Evolutionary conservation across 75 land plant species (phyloP).

Genomic region (Chamaecyparis obtusa): DNA sequence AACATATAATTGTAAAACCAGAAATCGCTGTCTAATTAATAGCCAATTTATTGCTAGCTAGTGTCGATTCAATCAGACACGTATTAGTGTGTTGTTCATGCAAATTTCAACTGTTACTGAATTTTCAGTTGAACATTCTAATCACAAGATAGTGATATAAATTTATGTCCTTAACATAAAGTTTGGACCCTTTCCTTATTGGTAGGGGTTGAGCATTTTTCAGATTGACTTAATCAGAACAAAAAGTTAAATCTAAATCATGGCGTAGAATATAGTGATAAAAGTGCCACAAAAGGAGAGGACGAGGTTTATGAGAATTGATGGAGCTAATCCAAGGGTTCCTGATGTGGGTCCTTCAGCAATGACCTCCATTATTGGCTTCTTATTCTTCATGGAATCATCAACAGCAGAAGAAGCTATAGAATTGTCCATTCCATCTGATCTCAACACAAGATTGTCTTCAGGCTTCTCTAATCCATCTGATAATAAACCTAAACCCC

Average conservation of each 20-base stretch:
- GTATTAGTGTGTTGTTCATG: no score
- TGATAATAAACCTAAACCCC: background rate
- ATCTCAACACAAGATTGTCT: background rate
- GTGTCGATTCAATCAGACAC: no score
- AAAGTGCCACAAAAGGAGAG: background rate
- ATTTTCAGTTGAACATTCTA: no score
- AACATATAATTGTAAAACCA: no score
- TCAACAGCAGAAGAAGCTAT: no score
- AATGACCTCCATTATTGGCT: background rate
- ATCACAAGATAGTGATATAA: no score
- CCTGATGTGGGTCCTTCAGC: constrained; percentile 1
- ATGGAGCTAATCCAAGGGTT: background rate
- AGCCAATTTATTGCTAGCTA: no score
- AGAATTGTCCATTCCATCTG: background rate
- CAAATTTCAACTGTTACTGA: no score
- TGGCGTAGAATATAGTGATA: background rate
- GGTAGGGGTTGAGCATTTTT: no score
- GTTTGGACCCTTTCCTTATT: background rate
- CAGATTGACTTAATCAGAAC: no score
- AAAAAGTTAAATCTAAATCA: background rate
- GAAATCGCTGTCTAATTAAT: no score
- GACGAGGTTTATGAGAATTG: background rate
- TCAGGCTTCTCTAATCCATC: background rate
- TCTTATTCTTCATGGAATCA: background rate
- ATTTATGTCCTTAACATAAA: no score